Conservation (phyloP, 2,329 filamentous ascomycete species). For the Aspergillus amoenus region DNA sequence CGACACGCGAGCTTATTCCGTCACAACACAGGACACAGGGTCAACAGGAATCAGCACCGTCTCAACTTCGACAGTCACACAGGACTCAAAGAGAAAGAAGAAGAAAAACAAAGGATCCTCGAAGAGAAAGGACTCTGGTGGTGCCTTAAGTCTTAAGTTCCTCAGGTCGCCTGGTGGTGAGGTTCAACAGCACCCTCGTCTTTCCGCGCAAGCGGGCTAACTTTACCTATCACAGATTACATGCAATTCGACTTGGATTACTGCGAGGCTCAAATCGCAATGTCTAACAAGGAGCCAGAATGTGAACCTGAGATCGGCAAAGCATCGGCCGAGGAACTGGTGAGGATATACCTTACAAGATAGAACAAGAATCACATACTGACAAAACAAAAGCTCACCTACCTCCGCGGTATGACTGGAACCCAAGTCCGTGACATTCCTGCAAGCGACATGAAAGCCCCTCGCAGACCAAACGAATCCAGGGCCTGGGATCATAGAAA, state of each 20-base stretch:
- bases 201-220: background rate
- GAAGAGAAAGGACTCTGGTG: background rate
- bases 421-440: conserved; percentile 6
- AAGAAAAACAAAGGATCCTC: background rate
- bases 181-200: background rate
- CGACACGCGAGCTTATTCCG: background rate
- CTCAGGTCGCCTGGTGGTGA: conserved; percentile 11
- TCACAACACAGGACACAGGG: conserved; percentile 1
- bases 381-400: conserved; percentile 9
- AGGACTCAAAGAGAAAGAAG: background rate
- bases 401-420: conserved; percentile 18
- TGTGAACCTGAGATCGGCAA: background rate
- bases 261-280: background rate
- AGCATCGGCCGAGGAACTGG: conserved; percentile 12
- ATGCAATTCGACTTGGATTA: conserved; percentile 14
- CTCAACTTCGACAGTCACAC: background rate
- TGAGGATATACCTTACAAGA: background rate
- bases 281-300: background rate
- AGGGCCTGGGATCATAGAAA: conserved; percentile 32
- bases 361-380: background rate
- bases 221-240: conserved; percentile 9
- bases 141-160: conserved; percentile 5
- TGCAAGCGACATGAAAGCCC: background rate
- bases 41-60: background rate
- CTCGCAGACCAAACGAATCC: conserved; percentile 13